These are phyloP conservation scores for Cyphellophora attinorum DNA, from an alignment of 2,329 filamentous ascomycete genomes.

Conservation along the genomic window DNA sequence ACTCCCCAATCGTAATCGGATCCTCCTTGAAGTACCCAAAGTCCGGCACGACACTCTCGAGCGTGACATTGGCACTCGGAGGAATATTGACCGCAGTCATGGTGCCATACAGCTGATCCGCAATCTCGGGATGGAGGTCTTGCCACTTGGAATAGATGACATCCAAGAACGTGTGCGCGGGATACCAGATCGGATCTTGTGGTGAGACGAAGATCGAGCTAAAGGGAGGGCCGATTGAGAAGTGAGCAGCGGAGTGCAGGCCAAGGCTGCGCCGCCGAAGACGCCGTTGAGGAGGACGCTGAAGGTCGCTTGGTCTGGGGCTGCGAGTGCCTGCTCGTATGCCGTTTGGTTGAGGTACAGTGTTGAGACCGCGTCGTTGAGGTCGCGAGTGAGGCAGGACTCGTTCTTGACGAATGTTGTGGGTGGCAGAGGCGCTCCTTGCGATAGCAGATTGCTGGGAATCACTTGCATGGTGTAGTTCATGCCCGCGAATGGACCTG, in stretches of 20 bases:
- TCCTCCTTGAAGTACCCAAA: conserved; percentile 14
- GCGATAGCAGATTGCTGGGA: conserved; percentile 9
- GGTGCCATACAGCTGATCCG: conserved; percentile 13
- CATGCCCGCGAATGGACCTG: conserved; percentile 18
- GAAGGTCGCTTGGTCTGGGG: conserved; percentile 9
- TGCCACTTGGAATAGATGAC: conserved; percentile 19
- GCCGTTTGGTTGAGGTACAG: conserved; percentile 15
- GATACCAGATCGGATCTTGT: conserved; percentile 19
- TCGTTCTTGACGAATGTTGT: conserved; percentile 15
- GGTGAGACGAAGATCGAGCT: conserved; percentile 17
- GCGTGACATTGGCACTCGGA: conserved; percentile 16
- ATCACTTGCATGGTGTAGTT: conserved; percentile 16
- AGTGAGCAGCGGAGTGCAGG: conserved; percentile 19
- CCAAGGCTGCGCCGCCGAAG: conserved; percentile 14
- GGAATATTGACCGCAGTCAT: conserved; percentile 17
- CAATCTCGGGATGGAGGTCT: conserved; percentile 14
- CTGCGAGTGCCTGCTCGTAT: conserved; percentile 10
- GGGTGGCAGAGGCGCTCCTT: conserved; percentile 14
- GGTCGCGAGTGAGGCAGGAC: conserved; percentile 18
- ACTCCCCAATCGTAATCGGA: conserved; percentile 10
- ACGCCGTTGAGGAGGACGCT: conserved; percentile 15
- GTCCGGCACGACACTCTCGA: conserved; percentile 14
- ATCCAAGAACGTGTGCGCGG: conserved; percentile 18
- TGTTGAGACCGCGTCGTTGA: conserved; percentile 17
- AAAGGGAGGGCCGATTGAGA: conserved; percentile 16